Percentiles rank a stretch among this genome's conserved stretches.
Conservation (phyloP, 352 stramenopile species). For the Globisporangium alternatum region DNA sequence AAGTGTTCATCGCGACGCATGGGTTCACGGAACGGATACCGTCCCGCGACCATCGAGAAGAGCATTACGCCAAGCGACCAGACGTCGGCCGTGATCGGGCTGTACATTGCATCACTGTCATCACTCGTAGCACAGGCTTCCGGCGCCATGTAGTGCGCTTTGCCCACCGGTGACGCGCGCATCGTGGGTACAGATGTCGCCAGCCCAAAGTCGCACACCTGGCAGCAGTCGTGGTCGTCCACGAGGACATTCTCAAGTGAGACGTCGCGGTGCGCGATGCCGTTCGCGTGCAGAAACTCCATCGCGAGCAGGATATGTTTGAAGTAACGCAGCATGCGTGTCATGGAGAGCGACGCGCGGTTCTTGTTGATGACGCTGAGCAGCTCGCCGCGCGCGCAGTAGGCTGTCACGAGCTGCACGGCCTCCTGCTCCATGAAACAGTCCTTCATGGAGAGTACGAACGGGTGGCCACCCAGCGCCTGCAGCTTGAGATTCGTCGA, state of each 20-base stretch:
- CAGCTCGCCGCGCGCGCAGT: conserved; percentile 65
- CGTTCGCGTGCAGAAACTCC: conserved; percentile 70
- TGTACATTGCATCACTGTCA: conserved; percentile 31
- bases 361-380: conserved; percentile 67
- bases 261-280: conserved; percentile 78
- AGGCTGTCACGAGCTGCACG: conserved; percentile 70
- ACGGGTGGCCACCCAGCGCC: conserved; percentile 54
- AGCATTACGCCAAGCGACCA: conserved; percentile 85
- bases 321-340: conserved; percentile 56
- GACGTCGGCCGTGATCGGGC: conserved; percentile 62
- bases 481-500: conserved; percentile 64
- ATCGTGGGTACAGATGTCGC: conserved; percentile 31
- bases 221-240: conserved; percentile 56
- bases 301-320: conserved; percentile 56
- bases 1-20: conserved; percentile 56
- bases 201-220: conserved; percentile 83
- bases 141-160: conserved; percentile 79
- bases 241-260: conserved; percentile 84
- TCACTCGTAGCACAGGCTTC: conserved; percentile 43
- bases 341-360: conserved; percentile 25
- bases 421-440: conserved; percentile 59
- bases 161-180: conserved; percentile 53
- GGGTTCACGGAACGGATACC: conserved; percentile 64
- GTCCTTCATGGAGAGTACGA: conserved; percentile 67
- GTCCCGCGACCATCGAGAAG: conserved; percentile 61